Percentiles rank a stretch among this genome's conserved stretches.
Evolutionary conservation across 2,329 filamentous ascomycete species (phyloP).

Genomic region (Diaporthe ilicicola): DNA sequence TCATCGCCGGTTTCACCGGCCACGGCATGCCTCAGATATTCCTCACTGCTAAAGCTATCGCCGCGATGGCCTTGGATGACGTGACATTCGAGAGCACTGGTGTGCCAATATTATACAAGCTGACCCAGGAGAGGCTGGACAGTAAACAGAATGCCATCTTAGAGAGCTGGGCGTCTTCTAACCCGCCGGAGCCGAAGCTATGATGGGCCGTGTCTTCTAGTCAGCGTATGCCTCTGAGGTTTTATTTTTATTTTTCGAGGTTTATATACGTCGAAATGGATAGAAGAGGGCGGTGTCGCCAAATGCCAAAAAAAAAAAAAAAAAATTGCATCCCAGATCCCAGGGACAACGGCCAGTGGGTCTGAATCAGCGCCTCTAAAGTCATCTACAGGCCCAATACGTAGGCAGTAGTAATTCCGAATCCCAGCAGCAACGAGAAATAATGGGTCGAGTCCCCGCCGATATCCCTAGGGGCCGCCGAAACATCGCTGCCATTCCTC

Average conservation of each 20-base stretch:
- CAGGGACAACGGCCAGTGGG: too few relatives aligned
- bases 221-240: too few relatives aligned
- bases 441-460: accelerated
- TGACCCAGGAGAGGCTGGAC: constrained; percentile 41
- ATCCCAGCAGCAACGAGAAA: accelerated
- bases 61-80: constrained; percentile 47
- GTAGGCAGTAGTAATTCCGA: too few relatives aligned
- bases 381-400: not conserved
- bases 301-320: too few relatives aligned
- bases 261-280: too few relatives aligned
- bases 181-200: constrained; percentile 7
- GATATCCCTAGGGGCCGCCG: not conserved
- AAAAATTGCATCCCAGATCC: too few relatives aligned
- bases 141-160: constrained; percentile 32
- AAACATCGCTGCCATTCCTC: not conserved
- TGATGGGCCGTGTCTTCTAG: not conserved
- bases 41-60: constrained; percentile 49
- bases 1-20: constrained; percentile 60
- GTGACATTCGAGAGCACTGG: constrained; percentile 45
- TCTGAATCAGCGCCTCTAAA: too few relatives aligned
- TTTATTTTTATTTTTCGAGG: too few relatives aligned
- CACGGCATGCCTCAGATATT: constrained; percentile 60
- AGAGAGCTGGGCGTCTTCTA: constrained; percentile 29
- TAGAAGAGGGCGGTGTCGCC: too few relatives aligned
- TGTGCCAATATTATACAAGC: constrained; percentile 47